These are phyloP conservation scores for Claviceps humidiphila DNA, from an alignment of 2,329 filamentous ascomycete species.

Conservation along the genomic window DNA sequence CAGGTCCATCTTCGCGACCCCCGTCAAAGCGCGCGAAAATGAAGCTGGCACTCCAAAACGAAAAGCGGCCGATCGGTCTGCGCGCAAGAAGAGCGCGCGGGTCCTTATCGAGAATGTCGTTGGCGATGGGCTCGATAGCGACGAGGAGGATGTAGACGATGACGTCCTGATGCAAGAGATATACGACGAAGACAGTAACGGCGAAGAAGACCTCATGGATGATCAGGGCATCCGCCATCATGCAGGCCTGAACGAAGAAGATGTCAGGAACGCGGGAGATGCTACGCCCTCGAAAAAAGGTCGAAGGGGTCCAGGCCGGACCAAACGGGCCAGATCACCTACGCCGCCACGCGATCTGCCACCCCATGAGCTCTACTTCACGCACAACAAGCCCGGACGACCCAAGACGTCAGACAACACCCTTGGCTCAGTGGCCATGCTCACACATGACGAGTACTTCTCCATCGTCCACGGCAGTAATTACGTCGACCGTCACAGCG, in stretches of 20 bases:
- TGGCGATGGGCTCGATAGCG: conserved; percentile 47
- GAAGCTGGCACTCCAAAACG: conserved; percentile 46
- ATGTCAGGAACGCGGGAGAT: conserved; percentile 9
- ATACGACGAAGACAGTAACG: conserved; percentile 49
- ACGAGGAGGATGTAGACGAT: conserved; percentile 45
- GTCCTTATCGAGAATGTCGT: conserved; percentile 61
- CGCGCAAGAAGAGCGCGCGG: conserved; percentile 70
- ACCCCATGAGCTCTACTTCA: conserved; percentile 85
- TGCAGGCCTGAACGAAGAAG: conserved; percentile 26
- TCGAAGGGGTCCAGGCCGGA: conserved; percentile 4
- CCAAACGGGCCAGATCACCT: conserved; percentile 42
- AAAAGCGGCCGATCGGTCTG: conserved; percentile 69
- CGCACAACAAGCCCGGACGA: conserved; percentile 72
- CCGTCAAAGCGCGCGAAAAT: conserved; percentile 20
- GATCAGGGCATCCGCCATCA: conserved; percentile 14
- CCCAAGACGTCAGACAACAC: conserved; percentile 81
- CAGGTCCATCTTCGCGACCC: conserved; percentile 21
- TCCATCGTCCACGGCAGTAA: conserved; percentile 43
- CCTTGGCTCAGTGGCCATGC: conserved; percentile 56
- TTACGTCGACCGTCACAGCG: conserved; percentile 53
- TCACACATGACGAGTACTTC: conserved; percentile 91
- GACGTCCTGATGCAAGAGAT: conserved; percentile 11
- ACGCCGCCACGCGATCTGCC: conserved; percentile 73
- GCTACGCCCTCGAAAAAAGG: conserved; percentile 28
- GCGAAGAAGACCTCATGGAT: conserved; percentile 55